These are phyloP conservation scores for Teunomyces pallodes DNA, from an alignment of 805 yeast species.

Conservation along the genomic window DNA sequence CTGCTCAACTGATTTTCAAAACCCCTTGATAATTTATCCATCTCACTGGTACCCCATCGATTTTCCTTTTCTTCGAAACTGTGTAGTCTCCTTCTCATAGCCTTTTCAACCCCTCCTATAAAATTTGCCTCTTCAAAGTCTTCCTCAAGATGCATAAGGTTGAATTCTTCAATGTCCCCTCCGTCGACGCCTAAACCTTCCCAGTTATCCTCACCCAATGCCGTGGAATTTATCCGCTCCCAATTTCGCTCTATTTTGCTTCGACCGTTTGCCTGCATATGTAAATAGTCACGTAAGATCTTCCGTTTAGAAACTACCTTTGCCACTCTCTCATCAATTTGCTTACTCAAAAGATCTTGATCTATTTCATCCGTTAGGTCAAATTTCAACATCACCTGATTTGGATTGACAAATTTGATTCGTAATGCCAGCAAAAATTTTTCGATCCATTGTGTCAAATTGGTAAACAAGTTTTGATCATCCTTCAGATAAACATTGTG, in stretches of 20 bases:
- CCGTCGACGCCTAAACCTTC: slow-evolving; percentile 36
- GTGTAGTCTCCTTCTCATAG: slow-evolving; percentile 19
- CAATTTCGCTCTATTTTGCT: slow-evolving; percentile 35
- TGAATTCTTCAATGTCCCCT: slow-evolving; percentile 46
- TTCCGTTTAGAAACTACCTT: slow-evolving; percentile 36
- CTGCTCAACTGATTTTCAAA: slow-evolving; percentile 10
- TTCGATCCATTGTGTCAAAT: slow-evolving; percentile 72
- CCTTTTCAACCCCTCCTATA: slow-evolving; percentile 30
- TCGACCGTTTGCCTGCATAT: slow-evolving; percentile 19
- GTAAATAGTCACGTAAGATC: slow-evolving; percentile 35
- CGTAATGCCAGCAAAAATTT: slow-evolving; percentile 61
- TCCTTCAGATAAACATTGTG: slow-evolving; percentile 84
- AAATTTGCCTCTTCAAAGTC: slow-evolving; percentile 15
- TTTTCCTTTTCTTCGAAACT: slow-evolving; percentile 13
- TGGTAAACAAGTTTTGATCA: slow-evolving; percentile 64
- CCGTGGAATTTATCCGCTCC: slow-evolving; percentile 40
- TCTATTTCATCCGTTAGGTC: slow-evolving; percentile 24
- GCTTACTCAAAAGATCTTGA: slow-evolving; percentile 28
- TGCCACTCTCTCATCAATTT: slow-evolving; percentile 39
- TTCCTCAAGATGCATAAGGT: slow-evolving; percentile 24
- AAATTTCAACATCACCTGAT: slow-evolving; percentile 46
- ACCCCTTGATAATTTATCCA: slow-evolving; percentile 26
- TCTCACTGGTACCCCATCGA: slow-evolving; percentile 25
- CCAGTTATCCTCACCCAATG: slow-evolving; percentile 23
- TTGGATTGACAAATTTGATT: slow-evolving; percentile 49